These are phyloP conservation scores for Ramaria sp. DNA, from an alignment of 768 basidiomycete genomes.

Conservation along the genomic window DNA sequence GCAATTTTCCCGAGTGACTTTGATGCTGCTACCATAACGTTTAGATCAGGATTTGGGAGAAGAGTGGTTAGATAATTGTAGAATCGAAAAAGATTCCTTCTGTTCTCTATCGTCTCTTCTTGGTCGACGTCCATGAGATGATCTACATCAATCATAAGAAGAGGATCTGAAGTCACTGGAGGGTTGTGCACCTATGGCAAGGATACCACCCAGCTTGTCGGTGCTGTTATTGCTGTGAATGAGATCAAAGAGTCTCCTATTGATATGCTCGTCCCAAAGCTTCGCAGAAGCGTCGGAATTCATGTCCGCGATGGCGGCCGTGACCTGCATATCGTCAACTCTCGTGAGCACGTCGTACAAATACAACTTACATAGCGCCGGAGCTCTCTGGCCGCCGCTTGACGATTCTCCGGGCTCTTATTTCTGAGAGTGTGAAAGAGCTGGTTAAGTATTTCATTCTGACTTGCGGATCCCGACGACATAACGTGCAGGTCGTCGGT, in stretches of 20 bases:
- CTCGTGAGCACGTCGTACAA: background rate
- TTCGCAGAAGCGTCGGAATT: conserved; percentile 71
- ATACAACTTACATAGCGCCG: conserved; percentile 56
- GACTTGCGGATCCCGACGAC: conserved; percentile 8
- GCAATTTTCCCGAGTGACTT: conserved; percentile 85
- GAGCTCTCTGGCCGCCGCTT: conserved; percentile 61
- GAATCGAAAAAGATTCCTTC: conserved; percentile 66
- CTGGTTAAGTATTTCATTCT: conserved; percentile 42
- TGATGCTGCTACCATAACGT: conserved; percentile 92
- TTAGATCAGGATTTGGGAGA: conserved; percentile 83
- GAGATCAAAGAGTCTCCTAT: conserved; percentile 66
- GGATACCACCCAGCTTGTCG: conserved; percentile 78
- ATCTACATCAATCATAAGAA: conserved; percentile 30
- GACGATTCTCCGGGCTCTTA: conserved; percentile 52
- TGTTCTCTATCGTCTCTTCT: conserved; percentile 73
- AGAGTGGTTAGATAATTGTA: conserved; percentile 90
- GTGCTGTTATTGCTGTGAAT: conserved; percentile 69
- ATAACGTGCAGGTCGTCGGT: conserved; percentile 3
- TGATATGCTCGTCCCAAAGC: conserved; percentile 81
- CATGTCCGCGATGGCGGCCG: conserved; percentile 66
- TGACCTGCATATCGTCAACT: conserved; percentile 38
- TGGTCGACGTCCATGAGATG: conserved; percentile 66
- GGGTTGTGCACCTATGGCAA: conserved; percentile 65
- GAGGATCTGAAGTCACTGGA: background rate
- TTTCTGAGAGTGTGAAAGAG: conserved; percentile 61